These are phyloP conservation scores for Apiospora aurea DNA, from an alignment of 2,329 filamentous ascomycete species.

Conservation along the genomic window DNA sequence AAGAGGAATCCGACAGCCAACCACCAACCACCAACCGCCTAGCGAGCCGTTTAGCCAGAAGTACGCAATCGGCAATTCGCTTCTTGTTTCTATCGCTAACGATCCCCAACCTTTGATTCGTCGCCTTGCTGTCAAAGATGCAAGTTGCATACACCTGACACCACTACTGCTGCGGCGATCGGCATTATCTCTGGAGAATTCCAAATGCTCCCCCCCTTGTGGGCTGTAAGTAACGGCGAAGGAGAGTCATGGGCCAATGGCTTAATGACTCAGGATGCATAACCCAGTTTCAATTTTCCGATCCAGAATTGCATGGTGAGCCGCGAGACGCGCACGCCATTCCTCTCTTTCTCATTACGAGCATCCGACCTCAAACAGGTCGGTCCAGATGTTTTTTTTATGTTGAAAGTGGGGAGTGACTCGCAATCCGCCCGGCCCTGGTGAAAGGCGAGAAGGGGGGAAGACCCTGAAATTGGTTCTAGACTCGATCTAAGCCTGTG, in stretches of 20 bases:
- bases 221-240: not conserved
- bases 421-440: not conserved
- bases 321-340: constrained; percentile 14
- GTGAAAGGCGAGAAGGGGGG: not conserved
- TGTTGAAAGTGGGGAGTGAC: constrained; percentile 1
- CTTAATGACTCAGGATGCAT: constrained; percentile 8
- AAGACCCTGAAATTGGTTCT: constrained; percentile 6
- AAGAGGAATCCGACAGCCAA: not conserved
- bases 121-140: constrained; percentile 12
- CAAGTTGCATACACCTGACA: constrained; percentile 13
- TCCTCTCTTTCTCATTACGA: not conserved
- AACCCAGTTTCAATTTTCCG: constrained; percentile 20
- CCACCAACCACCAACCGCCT: not conserved
- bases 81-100: not conserved
- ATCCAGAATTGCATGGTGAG: constrained; percentile 1
- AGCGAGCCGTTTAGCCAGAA: constrained; percentile 3
- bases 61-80: not conserved
- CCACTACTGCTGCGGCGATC: not conserved
- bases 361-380: constrained; percentile 4
- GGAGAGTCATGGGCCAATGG: constrained; percentile 3
- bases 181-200: constrained; percentile 18
- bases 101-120: not conserved
- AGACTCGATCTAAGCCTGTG: not conserved
- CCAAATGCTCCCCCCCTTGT: constrained; percentile 9
- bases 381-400: constrained; percentile 3